phyloP scores from a whole-genome alignment of 139 green algal genomes.

The Micractinium sp. region DNA sequence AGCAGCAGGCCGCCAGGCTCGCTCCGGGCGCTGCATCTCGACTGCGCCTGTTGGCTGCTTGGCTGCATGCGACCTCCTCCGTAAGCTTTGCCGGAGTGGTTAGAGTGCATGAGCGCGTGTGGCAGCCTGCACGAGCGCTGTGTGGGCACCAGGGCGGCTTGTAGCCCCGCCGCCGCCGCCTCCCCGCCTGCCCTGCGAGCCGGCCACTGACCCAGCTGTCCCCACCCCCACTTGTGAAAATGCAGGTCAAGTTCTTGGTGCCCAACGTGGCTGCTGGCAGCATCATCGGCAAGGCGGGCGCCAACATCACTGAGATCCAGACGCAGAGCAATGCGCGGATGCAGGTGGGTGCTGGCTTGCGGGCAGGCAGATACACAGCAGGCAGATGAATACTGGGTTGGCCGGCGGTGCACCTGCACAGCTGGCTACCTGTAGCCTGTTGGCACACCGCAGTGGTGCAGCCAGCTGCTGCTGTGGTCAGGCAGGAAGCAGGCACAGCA shows the following conservation, averaged over 20 bases:
- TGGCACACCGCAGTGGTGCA: too few species aligned
- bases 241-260: slow-evolving; percentile 77
- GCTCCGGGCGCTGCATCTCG: background rate
- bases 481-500: too few species aligned
- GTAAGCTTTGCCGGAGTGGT: background rate
- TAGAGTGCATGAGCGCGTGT: background rate
- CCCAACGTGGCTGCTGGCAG: slow-evolving; percentile 73
- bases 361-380: background rate
- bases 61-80: too few species aligned
- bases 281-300: slow-evolving; percentile 81
- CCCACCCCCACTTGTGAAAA: too few species aligned
- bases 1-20: background rate
- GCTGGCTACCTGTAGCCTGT: too few species aligned
- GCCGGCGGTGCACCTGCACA: too few species aligned
- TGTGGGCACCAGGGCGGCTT: background rate
- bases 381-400: too few species aligned
- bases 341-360: slow-evolving; percentile 47
- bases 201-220: too few species aligned
- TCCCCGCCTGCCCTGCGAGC: too few species aligned
- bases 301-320: slow-evolving; percentile 83
- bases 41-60: background rate
- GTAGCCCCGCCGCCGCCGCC: too few species aligned
- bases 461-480: too few species aligned
- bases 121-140: background rate
- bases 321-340: slow-evolving; percentile 67